Evolutionary conservation across 2,329 filamentous ascomycete species (phyloP), one percentile per base, ranked within the genome.

Genomic region (Didymellaceae sp.): DNA sequence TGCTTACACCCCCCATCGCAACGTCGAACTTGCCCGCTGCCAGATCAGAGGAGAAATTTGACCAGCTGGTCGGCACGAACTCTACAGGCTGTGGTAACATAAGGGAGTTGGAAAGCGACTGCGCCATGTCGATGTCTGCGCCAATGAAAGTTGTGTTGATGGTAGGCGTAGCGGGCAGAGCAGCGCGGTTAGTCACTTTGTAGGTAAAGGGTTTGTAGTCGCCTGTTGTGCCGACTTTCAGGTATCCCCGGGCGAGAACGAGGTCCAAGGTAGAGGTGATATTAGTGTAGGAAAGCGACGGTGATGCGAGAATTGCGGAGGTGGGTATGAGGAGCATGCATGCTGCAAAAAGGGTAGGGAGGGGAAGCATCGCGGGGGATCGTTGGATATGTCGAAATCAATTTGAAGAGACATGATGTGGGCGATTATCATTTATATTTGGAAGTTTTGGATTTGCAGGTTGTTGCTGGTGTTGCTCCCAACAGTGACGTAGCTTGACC

Each of bases 191-290:
- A 2, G 46, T 49, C 9, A 50, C 55, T 40, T 50, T 52, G 42
- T 58, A 58, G 2, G 55, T 46, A n/a, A 58, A 58, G 3, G 52
- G 55, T 28, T 58, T 58, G 37, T 55, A 58, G 24, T 58, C 55
- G 9, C 55, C 55, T 1, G 52, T 58, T 31, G 55, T 58, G 48
- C 55, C 55, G 34, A 55, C 55, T 58, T 45, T 58, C 4, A 58
- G 28, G 45, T 58, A 55, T 41, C 55, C 52, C 3, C 55, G 55
- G 2, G 52, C 21, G 9, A 21, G 52, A 42, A 58, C 55, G 6
- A 38, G 30, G 28, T 58, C 52, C 16, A 58, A 52, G 14, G 35
- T 38, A 6, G 52, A 52, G 20, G 52, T 55, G 2, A 39, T 41
- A 14, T 58, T 45, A 33, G 24, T 31, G 42, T 45, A 31, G 41